Evolutionary conservation across 2,329 filamentous ascomycete genomes (phyloP), one percentile per base, ranked within the genome.

Genomic region (Tolypocladium capitatum): DNA sequence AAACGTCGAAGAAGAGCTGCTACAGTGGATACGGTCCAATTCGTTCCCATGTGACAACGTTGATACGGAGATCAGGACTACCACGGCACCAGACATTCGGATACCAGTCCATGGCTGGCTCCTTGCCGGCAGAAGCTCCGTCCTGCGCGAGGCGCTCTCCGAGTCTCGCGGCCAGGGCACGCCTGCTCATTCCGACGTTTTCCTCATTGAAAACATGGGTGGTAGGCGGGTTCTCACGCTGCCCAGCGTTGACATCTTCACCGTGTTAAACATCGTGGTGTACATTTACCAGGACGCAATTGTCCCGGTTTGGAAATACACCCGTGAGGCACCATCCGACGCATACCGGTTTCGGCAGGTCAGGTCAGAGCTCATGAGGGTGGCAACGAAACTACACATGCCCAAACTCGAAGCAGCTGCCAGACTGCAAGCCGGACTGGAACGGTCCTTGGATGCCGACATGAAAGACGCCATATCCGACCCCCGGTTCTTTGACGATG

Each of bases 81-180:
- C 82, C 1, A 78, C 76, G 0, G 64, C 71, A 1, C 89, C 85
- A 0, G 78, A 86, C 5, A 64, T 90, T 24, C 73, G 70, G 43
- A 80, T 98, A 41, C 91, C 92, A 0, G 74, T 87, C 10, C 91
- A 98, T 58, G 79, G 83, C 32, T 95, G 91, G 69, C 70, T 96
- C 5, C 64, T 97, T 9, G 73, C 81, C 16, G 85, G 79, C 13
- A 78, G 92, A 55, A 95, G 88, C 58, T 66, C 77, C 5, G 65
- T 84, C 1, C 61, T 97, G 13, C 74, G 86, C 49, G 66, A 72
- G 51, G 78, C 73, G 6, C 67, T 94, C 43, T 64, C 75, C 21
- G 68, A 78, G 48, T 77, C 80, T 55, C 74, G 76, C 18, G 67
- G 46, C 9, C 49, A 32, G 27, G 55, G 56, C 13, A 48, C 51